Evolutionary conservation across 768 basidiomycete genomes (phyloP), one percentile per base, ranked within the genome.

Genomic region (Phlebiopsis flavidoalba): DNA sequence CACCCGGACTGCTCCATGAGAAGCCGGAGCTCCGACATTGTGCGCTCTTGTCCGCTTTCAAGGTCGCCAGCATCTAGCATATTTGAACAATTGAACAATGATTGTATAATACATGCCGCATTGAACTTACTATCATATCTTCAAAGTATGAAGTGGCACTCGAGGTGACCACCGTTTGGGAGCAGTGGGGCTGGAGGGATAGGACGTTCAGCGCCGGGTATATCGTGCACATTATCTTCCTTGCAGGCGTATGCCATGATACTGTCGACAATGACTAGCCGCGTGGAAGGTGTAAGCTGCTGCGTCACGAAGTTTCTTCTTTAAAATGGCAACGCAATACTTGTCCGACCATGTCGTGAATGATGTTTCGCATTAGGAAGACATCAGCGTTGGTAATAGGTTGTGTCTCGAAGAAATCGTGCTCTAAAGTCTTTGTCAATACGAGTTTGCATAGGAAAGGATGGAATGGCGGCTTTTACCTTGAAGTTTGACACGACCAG

Each of bases 301-400:
- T 10, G 63, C 65, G 7, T 58, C 64, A 43, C 72, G 68, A 12
- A 73, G 61, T 17, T n/a, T n/a, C n/a, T 63, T 53, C 36, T 59
- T 57, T 24, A 74, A 58, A 55, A 74, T 73, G 49, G 63, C 67
- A 37, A 63, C 19, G 50, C 59, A 63, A 59, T 72, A 71, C 12
- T 67, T 61, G 61, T 75, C 74, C 1, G 75, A 60, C 74, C 74
- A 75, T n/a, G 61, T 74, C 71, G 57, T 76, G 74, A 11, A 70
- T 48, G 48, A 75, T 66, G 37, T 50, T 59, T 21, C 68, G 61
- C 21, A 74, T 37, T 33, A 73, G 33, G 64, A 67, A 72, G 17
- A 72, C 64, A 48, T 21, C 53, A 11, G 62, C 50, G 8, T 40
- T 40, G 0, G 65, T 60, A 49, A 55, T 72, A 10, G 64, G 72